Evolutionary conservation across 192 early-diverging fungal species (phyloP).

Genomic region (Dispira parvispora): DNA sequence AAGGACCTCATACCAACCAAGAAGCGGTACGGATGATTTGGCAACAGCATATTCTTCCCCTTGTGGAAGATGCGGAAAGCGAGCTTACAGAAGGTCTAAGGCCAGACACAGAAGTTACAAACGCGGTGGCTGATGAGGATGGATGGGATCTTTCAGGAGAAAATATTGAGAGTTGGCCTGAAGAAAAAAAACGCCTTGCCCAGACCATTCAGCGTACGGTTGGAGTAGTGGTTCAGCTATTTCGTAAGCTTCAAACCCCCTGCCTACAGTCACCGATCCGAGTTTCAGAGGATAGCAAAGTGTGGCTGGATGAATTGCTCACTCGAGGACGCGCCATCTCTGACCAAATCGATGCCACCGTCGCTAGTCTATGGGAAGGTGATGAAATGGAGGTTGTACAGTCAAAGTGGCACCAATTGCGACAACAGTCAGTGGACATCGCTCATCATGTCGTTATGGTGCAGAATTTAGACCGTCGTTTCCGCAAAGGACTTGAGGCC

Average conservation of each 20-base stretch:
- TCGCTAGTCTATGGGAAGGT: neutral
- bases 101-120: too few species aligned
- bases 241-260: too few species aligned
- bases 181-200: neutral
- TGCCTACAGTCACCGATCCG: too few species aligned
- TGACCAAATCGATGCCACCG: neutral
- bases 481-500: too few species aligned
- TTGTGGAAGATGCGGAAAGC: neutral
- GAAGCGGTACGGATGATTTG: slow-evolving; percentile 6
- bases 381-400: neutral
- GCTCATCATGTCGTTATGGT: too few species aligned
- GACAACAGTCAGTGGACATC: too few species aligned
- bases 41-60: neutral
- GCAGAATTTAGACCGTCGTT: too few species aligned
- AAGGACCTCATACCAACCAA: neutral
- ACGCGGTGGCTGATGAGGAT: neutral
- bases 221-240: too few species aligned
- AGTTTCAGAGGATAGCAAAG: neutral
- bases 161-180: neutral
- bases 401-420: too few species aligned
- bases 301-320: slow-evolving; percentile 4
- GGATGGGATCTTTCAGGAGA: neutral
- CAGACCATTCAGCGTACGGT: neutral
- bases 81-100: slow-evolving; percentile 1
- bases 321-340: neutral